Percentiles rank a stretch among this genome's conserved stretches.
phyloP scores from a whole-genome alignment of 495 filamentous ascomycete species.

The Penicillium roqueforti region DNA sequence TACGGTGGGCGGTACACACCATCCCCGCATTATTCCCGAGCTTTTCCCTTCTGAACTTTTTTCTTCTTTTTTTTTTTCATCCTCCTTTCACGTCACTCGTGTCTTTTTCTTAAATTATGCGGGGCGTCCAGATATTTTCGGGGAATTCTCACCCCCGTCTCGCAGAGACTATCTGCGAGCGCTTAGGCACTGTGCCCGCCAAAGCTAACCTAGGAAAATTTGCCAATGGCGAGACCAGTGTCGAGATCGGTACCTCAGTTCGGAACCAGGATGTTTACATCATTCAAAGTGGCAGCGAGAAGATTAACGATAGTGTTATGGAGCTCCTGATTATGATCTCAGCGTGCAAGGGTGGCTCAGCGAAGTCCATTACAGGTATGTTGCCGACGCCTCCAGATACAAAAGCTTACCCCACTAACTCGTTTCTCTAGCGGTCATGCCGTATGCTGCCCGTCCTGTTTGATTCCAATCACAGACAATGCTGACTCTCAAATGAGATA shows the following conservation, averaged over 20 bases:
- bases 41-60: conserved; percentile 18
- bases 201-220: conserved; percentile 66
- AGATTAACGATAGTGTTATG: conserved; percentile 98
- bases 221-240: conserved; percentile 91
- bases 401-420: conserved; percentile 24
- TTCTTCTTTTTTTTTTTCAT: conserved; percentile 11
- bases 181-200: conserved; percentile 61
- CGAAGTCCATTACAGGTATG: conserved; percentile 94
- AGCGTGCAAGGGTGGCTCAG: conserved; percentile 94
- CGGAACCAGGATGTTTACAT: conserved; percentile 99
- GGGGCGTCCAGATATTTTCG: conserved; percentile 66
- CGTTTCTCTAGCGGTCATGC: conserved; percentile 72
- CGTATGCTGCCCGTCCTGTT: conserved; percentile 49
- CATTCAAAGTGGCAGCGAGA: conserved; percentile 91
- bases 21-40: conserved; percentile 12
- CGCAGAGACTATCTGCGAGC: conserved; percentile 67
- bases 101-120: conserved; percentile 42
- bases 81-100: conserved; percentile 17
- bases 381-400: conserved; percentile 3
- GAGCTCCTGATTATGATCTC: conserved; percentile 98
- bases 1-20: conserved; percentile 22
- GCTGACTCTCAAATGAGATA: conserved; percentile 58
- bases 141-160: conserved; percentile 66
- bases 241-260: conserved; percentile 88
- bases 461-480: conserved; percentile 33